Evolutionary conservation across 1,284 basidiomycete genomes (phyloP).

Genomic region (Uromyces viciae-fabae): DNA sequence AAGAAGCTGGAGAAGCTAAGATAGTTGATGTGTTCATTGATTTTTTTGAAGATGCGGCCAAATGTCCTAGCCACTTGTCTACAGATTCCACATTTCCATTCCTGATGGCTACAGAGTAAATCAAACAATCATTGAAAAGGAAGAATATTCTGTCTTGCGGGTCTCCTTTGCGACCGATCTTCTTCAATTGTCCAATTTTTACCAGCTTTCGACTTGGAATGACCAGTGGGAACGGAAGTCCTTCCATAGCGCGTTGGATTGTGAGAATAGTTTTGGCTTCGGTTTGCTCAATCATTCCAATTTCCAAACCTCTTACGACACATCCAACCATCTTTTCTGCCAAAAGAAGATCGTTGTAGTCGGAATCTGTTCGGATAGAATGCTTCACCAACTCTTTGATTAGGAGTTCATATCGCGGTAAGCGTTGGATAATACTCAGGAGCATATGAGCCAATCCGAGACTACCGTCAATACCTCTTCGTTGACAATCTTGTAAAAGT

Average conservation of each 20-base stretch:
- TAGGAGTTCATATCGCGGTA: conserved; percentile 75
- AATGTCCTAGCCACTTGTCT: conserved; percentile 26
- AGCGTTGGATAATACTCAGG: conserved; percentile 77
- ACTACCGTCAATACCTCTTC: conserved; percentile 66
- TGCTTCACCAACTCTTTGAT: conserved; percentile 69
- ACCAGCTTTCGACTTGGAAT: conserved; percentile 71
- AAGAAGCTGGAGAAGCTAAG: not conserved
- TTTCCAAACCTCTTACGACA: conserved; percentile 75
- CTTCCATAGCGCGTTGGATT: conserved; percentile 69
- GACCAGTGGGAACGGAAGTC: conserved; percentile 71
- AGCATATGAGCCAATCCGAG: conserved; percentile 75
- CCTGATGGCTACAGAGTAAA: conserved; percentile 60
- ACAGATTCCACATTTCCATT: conserved; percentile 24
- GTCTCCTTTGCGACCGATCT: conserved; percentile 48
- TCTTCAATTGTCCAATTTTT: conserved; percentile 61
- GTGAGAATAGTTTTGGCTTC: conserved; percentile 69
- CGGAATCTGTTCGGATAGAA: conserved; percentile 64
- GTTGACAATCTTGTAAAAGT: conserved; percentile 59
- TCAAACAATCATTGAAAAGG: conserved; percentile 72
- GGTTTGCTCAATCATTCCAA: conserved; percentile 70
- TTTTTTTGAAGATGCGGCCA: not conserved
- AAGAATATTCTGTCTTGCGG: conserved; percentile 64
- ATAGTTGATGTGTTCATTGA: not conserved
- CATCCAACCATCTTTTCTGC: conserved; percentile 68
- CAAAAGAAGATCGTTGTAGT: conserved; percentile 63